Conservation (phyloP, 192 early-diverging fungal species). For the Backusella tuberculispora region DNA sequence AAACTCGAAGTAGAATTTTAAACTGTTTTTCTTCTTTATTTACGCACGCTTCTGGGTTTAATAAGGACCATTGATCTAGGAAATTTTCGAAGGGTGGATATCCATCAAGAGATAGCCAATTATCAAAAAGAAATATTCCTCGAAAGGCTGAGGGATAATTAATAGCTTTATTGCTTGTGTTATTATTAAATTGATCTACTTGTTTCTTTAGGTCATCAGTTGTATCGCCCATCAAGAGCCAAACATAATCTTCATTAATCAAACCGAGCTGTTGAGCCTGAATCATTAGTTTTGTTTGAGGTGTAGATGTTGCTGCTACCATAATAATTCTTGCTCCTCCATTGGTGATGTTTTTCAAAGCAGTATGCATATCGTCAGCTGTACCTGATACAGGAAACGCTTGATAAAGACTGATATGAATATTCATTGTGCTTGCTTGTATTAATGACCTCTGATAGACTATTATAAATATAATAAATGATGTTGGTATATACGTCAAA, state of each 20-base stretch:
- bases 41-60: slow-evolving; percentile 42
- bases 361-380: slow-evolving; percentile 27
- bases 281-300: slow-evolving; percentile 39
- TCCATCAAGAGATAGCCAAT: slow-evolving; percentile 46
- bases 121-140: slow-evolving; percentile 52
- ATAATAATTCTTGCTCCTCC: slow-evolving; percentile 48
- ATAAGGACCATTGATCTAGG: slow-evolving; percentile 45
- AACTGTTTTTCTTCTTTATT: no score
- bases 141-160: slow-evolving; percentile 25
- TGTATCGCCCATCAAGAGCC: slow-evolving; percentile 50
- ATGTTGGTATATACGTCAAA: not conserved
- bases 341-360: slow-evolving; percentile 35
- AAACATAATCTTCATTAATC: slow-evolving; percentile 44
- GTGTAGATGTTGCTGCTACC: slow-evolving; percentile 45
- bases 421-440: slow-evolving; percentile 35
- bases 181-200: slow-evolving; percentile 24
- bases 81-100: slow-evolving; percentile 52
- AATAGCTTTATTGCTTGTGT: slow-evolving; percentile 22
- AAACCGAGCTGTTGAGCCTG: slow-evolving; percentile 46
- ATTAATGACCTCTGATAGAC: slow-evolving; percentile 46
- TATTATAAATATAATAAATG: slow-evolving; percentile 15
- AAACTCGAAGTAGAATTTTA: not conserved
- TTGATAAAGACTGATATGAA: slow-evolving; percentile 43
- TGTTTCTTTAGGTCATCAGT: slow-evolving; percentile 29
- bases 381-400: slow-evolving; percentile 42